Evolutionary conservation across 2,329 filamentous ascomycete genomes (phyloP), one percentile per base, ranked within the genome.

Genomic region (Neoscytalidium dimidiatum): DNA sequence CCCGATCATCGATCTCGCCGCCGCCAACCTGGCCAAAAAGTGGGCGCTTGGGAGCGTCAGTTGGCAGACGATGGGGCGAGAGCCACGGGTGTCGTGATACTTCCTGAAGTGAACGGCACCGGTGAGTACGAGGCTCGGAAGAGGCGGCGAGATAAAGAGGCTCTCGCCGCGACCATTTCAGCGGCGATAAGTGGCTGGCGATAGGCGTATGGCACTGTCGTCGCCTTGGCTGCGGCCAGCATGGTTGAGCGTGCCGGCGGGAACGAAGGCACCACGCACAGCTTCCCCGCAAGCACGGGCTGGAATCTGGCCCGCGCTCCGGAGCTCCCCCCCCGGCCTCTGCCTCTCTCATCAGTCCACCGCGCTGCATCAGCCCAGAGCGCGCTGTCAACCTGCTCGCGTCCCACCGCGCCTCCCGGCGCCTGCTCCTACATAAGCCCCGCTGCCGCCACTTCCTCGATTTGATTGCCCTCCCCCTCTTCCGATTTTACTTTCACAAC

Each of bases 271-370:
- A 57, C 23, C 35, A 29, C 52, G 21, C 35, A 60, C 28, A 52
- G 49, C 48, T 63, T 63, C 61, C 61, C 61, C 61, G 61, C 61
- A 52, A 63, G 26, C 61, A 38, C 33, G 26, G 7, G 29, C 61
- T 29, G 33, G n/a, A 2, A 3, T 13, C 19, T 62, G 58, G 21
- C 31, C 61, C 61, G 46, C 60, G 60, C 48, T 21, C 26, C 28
- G 35, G 38, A 60, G 56, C 56, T 60, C 38, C 28, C 31, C 28
- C 31, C 57, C 58, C 58, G 44, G 58, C 35, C 58, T 26, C 43
- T 62, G 43, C 19, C 44, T 38, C 61, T 23, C 38, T 11, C 31
- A 53, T 63, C 61, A 51, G 35, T 63, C 46, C 61, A 52, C 61
- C 61, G 46, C 29, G 38, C n/a, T 41, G 56, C 56, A 60, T 60